Evolutionary conservation across 768 basidiomycete genomes (phyloP), one percentile per base, ranked within the genome.

Genomic region (Stropharia rugosoannulata): DNA sequence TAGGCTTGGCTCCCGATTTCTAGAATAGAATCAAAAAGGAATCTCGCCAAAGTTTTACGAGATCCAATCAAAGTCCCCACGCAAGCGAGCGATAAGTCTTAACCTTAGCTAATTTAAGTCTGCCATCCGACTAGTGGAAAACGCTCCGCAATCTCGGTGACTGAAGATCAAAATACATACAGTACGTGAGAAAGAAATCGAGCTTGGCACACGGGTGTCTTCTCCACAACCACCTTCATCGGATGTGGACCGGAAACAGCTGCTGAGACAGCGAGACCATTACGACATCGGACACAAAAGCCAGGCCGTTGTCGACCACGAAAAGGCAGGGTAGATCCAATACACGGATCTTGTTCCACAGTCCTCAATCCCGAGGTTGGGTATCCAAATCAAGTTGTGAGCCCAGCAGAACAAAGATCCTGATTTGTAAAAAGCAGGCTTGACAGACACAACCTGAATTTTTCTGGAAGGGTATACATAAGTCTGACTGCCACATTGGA

Each of bases 221-320:
- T 49, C 56, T 59, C 59, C 54, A 55, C 55, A n/a, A 41, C 51
- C 40, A 38, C 49, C 42, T 19, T 41, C 42, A 37, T 44, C 51
- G 42, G 51, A 44, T 27, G 42, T 32, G 32, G 42, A 35, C 51
- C 41, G 51, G 51, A 52, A 35, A 52, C 51, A 36, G 41, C 35
- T 42, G 35, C 41, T 41, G 51, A 52, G 51, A 52, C 51, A 44
- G 41, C 16, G 41, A 43, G 54, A 59, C 44, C 49, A 48, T 49
- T 51, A 52, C 46, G 75, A 43, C 50, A 52, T 45, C 57, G 62
- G 51, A 56, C 48, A 44, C 13, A 66, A 66, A 51, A 76, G 67
- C 35, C 71, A 46, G 40, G 51, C 54, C 29, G 52, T 43, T 35
- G 40, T 38, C 9, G 41, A 52, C 27, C n/a, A 29, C 44, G 42